Base-by-base conservation (phyloP, 2,329 filamentous ascomycete genomes). In the Pseudogymnoascus sp. region DNA sequence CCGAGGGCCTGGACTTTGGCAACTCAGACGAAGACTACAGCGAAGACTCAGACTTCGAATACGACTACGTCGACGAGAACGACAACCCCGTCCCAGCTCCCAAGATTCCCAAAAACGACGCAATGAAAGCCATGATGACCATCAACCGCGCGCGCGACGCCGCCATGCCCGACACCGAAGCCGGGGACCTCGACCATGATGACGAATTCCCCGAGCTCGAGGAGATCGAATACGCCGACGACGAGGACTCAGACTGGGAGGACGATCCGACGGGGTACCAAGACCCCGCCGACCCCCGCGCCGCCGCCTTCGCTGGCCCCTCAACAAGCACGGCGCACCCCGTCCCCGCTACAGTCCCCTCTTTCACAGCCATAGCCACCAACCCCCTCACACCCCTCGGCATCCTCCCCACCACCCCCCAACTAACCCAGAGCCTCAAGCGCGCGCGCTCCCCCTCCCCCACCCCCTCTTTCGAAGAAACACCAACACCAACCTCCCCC, bases 11-110 rank as follows among this genome's bases (percentile, higher is more conserved):
- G 3, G 35, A 61, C 59, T 38, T 56, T 6, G 50, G 50, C 10
- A 33, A 61, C 59, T 38, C 59, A 6, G 59, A 61, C 31, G 59
- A 61, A 5, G 59, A 61, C 11, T 38, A 56, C n/a, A 56, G 50
- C 50, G 50, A 56, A 11, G 50, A 56, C 25, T 33, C 25, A 14
- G 28, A 56, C 28, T 56, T 56, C 5, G 50, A 56, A 16, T 56
- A 56, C 16, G 50, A 56, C 50, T 56, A 56, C 28, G 50, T 56
- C 1, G 50, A 56, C 28, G 50, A 56, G 10, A 18, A 33, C 25
- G 50, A 56, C n/a, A 21, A 56, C 2, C 50, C 25, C 50, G n/a
- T 31, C 2, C n/a, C 8, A 2, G n/a, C 25, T 8, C 16, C n/a
- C 4, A 56, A 33, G 5, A 10, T 18, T 0, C 47, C 47, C 12